Evolutionary conservation across 805 yeast genomes (phyloP).

Genomic region (Metschnikowia gelsemii): DNA sequence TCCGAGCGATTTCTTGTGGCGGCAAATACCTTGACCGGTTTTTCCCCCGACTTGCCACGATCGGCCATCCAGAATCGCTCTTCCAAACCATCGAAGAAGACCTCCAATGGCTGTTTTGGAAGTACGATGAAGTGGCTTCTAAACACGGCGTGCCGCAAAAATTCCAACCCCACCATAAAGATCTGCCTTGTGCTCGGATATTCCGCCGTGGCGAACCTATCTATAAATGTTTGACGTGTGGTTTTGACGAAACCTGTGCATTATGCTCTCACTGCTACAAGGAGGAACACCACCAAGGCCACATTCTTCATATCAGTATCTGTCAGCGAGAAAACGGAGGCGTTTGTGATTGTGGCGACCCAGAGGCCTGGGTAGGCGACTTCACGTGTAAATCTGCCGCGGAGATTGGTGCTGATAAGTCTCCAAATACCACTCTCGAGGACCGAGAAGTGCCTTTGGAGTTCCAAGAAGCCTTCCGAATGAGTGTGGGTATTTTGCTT

Average conservation of each 20-base stretch:
- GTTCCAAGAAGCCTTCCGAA: constrained; percentile 35
- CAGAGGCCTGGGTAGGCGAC: constrained; percentile 70
- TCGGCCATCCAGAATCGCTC: not conserved
- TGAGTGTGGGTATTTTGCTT: constrained; percentile 47
- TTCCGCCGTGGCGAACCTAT: constrained; percentile 80
- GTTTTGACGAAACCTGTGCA: constrained; percentile 80
- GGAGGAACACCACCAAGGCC: constrained; percentile 68
- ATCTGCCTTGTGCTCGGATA: constrained; percentile 71
- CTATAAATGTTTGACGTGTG: constrained; percentile 72
- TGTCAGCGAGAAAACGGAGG: constrained; percentile 72
- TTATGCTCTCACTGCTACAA: constrained; percentile 76
- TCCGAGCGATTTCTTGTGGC: constrained; percentile 40
- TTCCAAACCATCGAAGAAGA: constrained; percentile 23
- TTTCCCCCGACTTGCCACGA: constrained; percentile 34
- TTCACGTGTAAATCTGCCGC: constrained; percentile 46
- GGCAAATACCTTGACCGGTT: constrained; percentile 41
- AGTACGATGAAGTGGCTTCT: constrained; percentile 26
- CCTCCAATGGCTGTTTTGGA: constrained; percentile 34
- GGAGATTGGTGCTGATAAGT: too few relatives aligned
- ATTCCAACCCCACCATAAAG: constrained; percentile 45
- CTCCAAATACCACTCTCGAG: too few relatives aligned
- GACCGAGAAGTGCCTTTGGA: constrained; percentile 41
- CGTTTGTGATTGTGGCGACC: constrained; percentile 87
- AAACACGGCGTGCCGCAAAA: constrained; percentile 21
- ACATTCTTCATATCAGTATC: constrained; percentile 63